phyloP scores from a whole-genome alignment of 169 alveolate genomes.

The Theileria parva region DNA sequence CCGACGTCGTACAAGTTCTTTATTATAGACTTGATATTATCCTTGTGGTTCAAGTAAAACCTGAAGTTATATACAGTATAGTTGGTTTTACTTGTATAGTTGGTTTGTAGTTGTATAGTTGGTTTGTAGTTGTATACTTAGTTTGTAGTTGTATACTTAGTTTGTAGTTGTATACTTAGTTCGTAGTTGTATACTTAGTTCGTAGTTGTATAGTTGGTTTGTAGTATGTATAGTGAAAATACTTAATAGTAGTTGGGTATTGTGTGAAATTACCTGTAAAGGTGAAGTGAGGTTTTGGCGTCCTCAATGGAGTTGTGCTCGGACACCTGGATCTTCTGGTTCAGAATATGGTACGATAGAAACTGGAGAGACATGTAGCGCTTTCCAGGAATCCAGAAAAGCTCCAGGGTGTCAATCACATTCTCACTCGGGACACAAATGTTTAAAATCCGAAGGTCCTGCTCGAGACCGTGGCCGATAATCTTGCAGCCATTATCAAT shows the following conservation, averaged over 20 bases:
- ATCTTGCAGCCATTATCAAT: slow-evolving; percentile 78
- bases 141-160: not conserved
- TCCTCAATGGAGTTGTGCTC: slow-evolving; percentile 82
- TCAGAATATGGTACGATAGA: slow-evolving; percentile 71
- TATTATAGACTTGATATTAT: slow-evolving; percentile 44
- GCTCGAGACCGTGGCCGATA: slow-evolving; percentile 81
- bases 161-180: too few relatives aligned
- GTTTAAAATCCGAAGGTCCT: slow-evolving; percentile 79
- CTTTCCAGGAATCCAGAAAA: slow-evolving; percentile 75
- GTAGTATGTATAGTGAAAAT: too few relatives aligned
- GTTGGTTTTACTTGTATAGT: not conserved
- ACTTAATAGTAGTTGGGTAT: not conserved
- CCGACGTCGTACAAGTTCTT: slow-evolving; percentile 66
- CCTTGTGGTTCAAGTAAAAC: slow-evolving; percentile 50
- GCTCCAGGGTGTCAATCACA: slow-evolving; percentile 78
- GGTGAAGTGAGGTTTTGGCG: slow-evolving; percentile 78
- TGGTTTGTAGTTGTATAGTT: not conserved
- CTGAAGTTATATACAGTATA: slow-evolving; percentile 13
- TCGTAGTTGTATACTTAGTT: not conserved
- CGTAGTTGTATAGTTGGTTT: too few relatives aligned
- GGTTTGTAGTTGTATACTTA: too few relatives aligned
- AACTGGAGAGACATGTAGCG: slow-evolving; percentile 78
- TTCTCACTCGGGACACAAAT: slow-evolving; percentile 75
- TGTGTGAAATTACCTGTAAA: slow-evolving; percentile 51
- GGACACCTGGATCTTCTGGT: slow-evolving; percentile 66